phyloP scores from a whole-genome alignment of 192 early-diverging fungal genomes.

The Mortierella alpina region DNA sequence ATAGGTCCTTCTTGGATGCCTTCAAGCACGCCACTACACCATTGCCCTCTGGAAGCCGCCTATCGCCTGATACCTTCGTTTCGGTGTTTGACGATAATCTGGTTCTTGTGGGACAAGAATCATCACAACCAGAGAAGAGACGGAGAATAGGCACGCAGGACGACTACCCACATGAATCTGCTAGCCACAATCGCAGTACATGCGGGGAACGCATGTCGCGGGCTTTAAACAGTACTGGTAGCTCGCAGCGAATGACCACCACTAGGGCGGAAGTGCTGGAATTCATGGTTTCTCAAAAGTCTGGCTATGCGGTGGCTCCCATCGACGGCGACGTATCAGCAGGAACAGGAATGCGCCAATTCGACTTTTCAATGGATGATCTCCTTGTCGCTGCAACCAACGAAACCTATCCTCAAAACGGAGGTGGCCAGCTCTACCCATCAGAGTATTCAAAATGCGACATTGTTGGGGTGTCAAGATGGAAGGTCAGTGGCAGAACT shows the following conservation, averaged over 20 bases:
- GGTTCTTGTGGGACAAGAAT: not conserved
- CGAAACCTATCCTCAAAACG: not conserved
- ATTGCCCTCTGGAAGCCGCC: not conserved
- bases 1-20: conserved; percentile 12
- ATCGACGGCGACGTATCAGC: no score
- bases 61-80: not conserved
- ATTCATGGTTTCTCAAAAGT: not conserved
- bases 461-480: conserved; percentile 22
- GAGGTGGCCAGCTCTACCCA: not conserved
- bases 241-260: conserved; percentile 4
- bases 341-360: not conserved
- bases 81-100: not conserved
- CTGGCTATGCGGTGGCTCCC: not conserved
- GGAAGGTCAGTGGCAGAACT: conserved; percentile 10
- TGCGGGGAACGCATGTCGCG: no score
- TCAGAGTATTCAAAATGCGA: not conserved
- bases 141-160: not conserved
- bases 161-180: not conserved
- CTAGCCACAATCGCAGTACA: no score
- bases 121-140: not conserved
- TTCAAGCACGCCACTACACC: not conserved
- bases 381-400: not conserved
- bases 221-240: not conserved
- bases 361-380: conserved; percentile 41
- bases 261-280: not conserved